Evolutionary conservation across 352 stramenopile species (phyloP).

Genomic region (Phytopythium ostracodes): DNA sequence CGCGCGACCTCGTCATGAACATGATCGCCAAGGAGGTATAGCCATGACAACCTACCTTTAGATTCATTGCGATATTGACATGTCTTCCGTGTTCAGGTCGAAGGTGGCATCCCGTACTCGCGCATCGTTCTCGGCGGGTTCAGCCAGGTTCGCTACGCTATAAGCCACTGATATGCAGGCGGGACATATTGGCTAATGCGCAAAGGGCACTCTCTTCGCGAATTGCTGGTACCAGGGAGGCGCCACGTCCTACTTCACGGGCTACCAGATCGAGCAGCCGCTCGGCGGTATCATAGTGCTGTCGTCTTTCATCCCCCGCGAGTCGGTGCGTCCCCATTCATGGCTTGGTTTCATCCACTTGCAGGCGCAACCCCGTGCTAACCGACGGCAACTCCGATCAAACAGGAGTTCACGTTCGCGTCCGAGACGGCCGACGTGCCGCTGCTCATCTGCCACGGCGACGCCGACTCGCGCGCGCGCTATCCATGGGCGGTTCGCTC

Average conservation of each 20-base stretch:
- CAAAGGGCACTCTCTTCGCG: too few species aligned
- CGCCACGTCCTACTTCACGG: constrained; percentile 82
- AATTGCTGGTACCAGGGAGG: constrained; percentile 44
- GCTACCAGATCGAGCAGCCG: constrained; percentile 54
- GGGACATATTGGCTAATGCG: not conserved
- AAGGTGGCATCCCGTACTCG: constrained; percentile 66
- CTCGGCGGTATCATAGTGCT: constrained; percentile 70
- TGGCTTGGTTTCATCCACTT: not conserved
- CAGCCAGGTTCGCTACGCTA: constrained; percentile 71
- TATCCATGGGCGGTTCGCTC: constrained; percentile 43
- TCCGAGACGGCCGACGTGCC: constrained; percentile 45
- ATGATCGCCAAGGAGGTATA: constrained; percentile 76
- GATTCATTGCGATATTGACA: too few species aligned
- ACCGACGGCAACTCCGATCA: not conserved
- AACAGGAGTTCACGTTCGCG: constrained; percentile 36
- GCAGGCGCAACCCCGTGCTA: not conserved
- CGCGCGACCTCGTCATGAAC: constrained; percentile 40
- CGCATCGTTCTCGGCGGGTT: constrained; percentile 94
- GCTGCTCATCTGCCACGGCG: constrained; percentile 67
- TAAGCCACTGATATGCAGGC: not conserved
- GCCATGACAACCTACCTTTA: too few species aligned
- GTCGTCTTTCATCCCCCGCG: constrained; percentile 66
- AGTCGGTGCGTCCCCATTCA: constrained; percentile 18
- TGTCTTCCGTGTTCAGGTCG: constrained; percentile 12
- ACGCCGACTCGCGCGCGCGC: constrained; percentile 43